Evolutionary conservation across 495 filamentous ascomycete species (phyloP).

Genomic region (Lasiosphaeriaceae sp.): DNA sequence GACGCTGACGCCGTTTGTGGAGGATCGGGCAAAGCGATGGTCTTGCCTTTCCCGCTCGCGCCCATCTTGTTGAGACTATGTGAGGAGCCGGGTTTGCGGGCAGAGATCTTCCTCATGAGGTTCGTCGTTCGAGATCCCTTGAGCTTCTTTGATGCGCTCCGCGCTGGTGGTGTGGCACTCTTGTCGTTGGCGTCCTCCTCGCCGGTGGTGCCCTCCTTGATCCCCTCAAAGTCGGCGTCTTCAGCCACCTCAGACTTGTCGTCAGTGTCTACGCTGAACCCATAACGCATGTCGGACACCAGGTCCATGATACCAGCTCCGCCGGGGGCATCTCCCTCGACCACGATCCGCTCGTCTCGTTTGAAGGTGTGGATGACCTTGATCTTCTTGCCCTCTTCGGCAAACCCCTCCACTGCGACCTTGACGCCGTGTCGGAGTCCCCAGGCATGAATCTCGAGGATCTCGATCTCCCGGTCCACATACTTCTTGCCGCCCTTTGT

Average conservation of each 20-base stretch:
- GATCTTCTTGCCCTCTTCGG: conserved; percentile 82
- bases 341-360: conserved; percentile 66
- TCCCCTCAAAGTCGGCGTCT: conserved; percentile 16
- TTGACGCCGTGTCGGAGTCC: conserved; percentile 85
- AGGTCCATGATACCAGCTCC: conserved; percentile 45
- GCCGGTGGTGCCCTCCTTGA: conserved; percentile 1
- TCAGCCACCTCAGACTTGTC: conserved; percentile 26
- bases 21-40: conserved; percentile 19
- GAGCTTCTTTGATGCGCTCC: conserved; percentile 4
- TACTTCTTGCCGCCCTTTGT: conserved; percentile 67
- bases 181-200: not conserved
- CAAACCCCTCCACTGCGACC: conserved; percentile 78
- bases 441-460: conserved; percentile 87
- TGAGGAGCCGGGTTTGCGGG: conserved; percentile 10
- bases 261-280: conserved; percentile 31
- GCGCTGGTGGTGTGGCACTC: conserved; percentile 1
- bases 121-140: conserved; percentile 15
- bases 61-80: conserved; percentile 12
- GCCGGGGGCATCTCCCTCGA: conserved; percentile 54
- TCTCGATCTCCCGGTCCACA: conserved; percentile 76
- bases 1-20: not conserved
- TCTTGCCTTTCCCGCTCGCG: conserved; percentile 19
- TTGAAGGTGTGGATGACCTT: conserved; percentile 78
- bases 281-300: conserved; percentile 50
- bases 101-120: conserved; percentile 24